Evolutionary conservation across 495 filamentous ascomycete genomes (phyloP).

Genomic region (Lasiosphaeria hispida): DNA sequence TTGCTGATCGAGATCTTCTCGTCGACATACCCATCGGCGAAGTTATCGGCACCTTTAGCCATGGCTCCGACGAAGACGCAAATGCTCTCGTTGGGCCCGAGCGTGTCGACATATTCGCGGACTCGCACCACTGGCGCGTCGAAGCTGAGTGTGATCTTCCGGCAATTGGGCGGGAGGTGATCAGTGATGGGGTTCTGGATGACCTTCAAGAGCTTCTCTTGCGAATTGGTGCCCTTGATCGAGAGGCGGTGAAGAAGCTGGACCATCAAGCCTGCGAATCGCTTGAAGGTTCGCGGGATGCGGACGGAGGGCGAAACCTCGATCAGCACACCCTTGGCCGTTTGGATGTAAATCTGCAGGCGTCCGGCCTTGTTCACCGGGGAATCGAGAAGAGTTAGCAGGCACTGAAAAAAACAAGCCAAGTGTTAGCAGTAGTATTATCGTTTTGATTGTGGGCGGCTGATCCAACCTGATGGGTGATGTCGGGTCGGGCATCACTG

Average conservation of each 20-base stretch:
- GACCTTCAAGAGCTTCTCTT: slow-evolving; percentile 95
- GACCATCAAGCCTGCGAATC: slow-evolving; percentile 97
- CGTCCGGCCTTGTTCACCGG: slow-evolving; percentile 97
- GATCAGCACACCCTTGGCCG: slow-evolving; percentile 92
- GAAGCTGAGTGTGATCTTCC: slow-evolving; percentile 93
- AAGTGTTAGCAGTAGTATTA: slow-evolving; percentile 29
- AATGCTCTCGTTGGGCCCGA: slow-evolving; percentile 82
- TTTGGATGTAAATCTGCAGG: slow-evolving; percentile 97
- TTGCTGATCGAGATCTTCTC: slow-evolving; percentile 98
- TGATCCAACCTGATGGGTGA: slow-evolving; percentile 86
- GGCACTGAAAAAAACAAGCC: slow-evolving; percentile 59
- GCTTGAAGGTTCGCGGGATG: slow-evolving; percentile 97
- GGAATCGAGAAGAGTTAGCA: slow-evolving; percentile 95
- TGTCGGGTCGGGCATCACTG: slow-evolving; percentile 94
- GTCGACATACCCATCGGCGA: slow-evolving; percentile 90
- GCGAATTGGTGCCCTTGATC: slow-evolving; percentile 91
- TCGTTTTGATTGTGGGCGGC: slow-evolving; percentile 42
- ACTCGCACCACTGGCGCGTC: slow-evolving; percentile 84
- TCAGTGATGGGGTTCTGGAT: slow-evolving; percentile 97
- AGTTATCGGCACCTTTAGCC: slow-evolving; percentile 94
- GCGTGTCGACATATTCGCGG: slow-evolving; percentile 77
- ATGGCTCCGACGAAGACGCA: slow-evolving; percentile 98
- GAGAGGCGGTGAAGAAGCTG: slow-evolving; percentile 95
- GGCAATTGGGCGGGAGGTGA: slow-evolving; percentile 93
- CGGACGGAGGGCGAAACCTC: slow-evolving; percentile 96